Evolutionary conservation across 352 stramenopile genomes (phyloP).

Genomic region (Globisporangium cederbergense): DNA sequence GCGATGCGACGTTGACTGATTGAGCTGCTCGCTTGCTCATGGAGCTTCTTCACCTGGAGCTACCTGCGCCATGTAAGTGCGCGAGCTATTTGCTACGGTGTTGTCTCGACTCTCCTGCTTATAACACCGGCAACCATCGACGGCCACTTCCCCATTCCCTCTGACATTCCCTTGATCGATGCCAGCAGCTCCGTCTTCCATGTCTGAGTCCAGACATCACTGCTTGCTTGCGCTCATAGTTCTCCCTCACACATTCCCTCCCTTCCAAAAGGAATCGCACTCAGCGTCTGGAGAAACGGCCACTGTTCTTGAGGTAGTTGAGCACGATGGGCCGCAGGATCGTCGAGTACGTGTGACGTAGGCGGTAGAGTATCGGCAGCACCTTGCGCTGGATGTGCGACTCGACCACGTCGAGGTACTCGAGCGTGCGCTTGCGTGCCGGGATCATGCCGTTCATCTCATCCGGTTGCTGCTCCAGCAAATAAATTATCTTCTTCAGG

Average conservation of each 20-base stretch:
- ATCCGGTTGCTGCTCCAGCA: conserved; percentile 76
- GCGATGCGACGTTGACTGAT: too few species aligned
- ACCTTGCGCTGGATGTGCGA: conserved; percentile 84
- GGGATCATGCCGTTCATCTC: conserved; percentile 77
- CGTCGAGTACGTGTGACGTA: conserved; percentile 77
- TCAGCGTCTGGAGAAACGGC: conserved; percentile 47
- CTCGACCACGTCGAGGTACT: conserved; percentile 80
- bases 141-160: neutral
- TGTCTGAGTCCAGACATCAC: neutral
- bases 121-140: neutral
- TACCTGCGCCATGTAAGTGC: neutral
- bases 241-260: neutral
- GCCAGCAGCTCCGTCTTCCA: neutral
- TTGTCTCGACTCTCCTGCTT: neutral
- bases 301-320: conserved; percentile 72
- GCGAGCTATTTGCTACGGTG: neutral
- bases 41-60: neutral
- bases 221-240: neutral
- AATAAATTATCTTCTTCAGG: conserved; percentile 90
- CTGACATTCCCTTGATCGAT: neutral
- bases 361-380: conserved; percentile 69
- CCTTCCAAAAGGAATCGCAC: neutral
- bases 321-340: conserved; percentile 74
- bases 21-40: too few species aligned
- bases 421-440: conserved; percentile 61